A percentile compares a stretch with the other conserved stretches of the same genome.
Conservation (phyloP, 306 rosid genomes). For the Senna siamea region DNA sequence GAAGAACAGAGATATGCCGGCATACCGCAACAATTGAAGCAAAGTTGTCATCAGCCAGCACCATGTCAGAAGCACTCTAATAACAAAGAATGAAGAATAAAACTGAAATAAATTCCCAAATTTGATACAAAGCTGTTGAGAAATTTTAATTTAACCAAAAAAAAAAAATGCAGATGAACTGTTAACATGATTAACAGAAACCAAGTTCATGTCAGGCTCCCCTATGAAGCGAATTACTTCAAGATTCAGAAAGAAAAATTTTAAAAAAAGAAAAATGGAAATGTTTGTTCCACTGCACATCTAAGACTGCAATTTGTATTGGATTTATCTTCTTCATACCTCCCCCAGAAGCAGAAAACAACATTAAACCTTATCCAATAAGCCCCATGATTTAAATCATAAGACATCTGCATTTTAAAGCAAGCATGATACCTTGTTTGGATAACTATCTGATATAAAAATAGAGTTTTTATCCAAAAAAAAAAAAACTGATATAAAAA, state of each 20-base stretch:
- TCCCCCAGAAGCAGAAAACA: not conserved
- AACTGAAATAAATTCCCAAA: not conserved
- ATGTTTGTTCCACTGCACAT: not conserved
- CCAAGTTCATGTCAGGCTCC: not conserved
- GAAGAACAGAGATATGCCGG: constrained; percentile 38
- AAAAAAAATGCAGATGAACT: not conserved
- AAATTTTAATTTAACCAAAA: constrained; percentile 32
- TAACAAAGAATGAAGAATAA: constrained; percentile 29
- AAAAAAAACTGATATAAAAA: no score
- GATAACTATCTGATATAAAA: no score
- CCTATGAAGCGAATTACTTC: not conserved
- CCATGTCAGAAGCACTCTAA: constrained; percentile 99
- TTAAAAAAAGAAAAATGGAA: not conserved
- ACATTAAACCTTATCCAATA: not conserved
- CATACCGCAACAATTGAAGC: constrained; percentile 95
- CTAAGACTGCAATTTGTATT: not conserved
- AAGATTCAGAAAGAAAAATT: not conserved
- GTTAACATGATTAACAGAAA: not conserved
- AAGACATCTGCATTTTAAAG: no score
- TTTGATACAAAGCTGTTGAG: constrained; percentile 4
- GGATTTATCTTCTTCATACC: constrained; percentile 1
- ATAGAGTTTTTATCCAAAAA: no score
- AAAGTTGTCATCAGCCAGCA: constrained; percentile 94
- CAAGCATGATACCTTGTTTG: no score
- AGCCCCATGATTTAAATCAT: not conserved